Evolutionary conservation across 805 yeast genomes (phyloP), one percentile per base, ranked within the genome.

Genomic region (Metschnikowia chrysomelidarum): DNA sequence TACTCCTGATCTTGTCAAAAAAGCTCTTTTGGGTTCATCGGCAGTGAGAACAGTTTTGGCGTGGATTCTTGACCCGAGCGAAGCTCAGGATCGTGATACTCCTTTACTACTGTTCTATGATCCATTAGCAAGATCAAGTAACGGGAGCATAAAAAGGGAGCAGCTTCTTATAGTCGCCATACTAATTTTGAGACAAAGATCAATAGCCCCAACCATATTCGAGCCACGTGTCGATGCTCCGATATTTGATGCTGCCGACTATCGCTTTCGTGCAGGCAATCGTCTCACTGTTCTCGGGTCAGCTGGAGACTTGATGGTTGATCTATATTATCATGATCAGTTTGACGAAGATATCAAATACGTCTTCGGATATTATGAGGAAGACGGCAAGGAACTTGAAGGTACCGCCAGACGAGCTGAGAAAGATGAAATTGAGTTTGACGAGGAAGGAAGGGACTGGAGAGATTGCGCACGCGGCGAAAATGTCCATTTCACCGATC

Each of bases 311-410:
- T 59, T 80, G 9, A 54, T 78, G 39, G 65, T 72, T 10, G 78
- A 76, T 47, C 53, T 79, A 36, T 82, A 76, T 42, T 66, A 67
- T 31, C 78, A 78, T 36, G 89, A 82, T 53, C 63, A 76, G 35
- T 78, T 76, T 44, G 89, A 82, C 54, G 87, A 80, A 46, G 88
- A 82, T 57, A 72, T 73, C 18, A 60, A 71, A 36, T 79, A 79
- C 47, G 75, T 79, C 49, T 77, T 76, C 50, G 82, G 77, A 28
- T 71, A 43, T 30, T 47, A 67, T 45, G 83, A 77, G 46, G 71
- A 41, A 8, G 49, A 44, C 15, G 49, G 45, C n/a, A 50, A 47
- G 25, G 47, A 41, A 20, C 15, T 36, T 5, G 33, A 26, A 25
- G 48, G 41, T 9, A 44, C 48, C 14, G 59, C 59, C 1, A 43